A percentile compares a stretch with the other conserved stretches of the same genome.
Conservation (phyloP, 257 asterid species). For the Eustoma russellianum region DNA sequence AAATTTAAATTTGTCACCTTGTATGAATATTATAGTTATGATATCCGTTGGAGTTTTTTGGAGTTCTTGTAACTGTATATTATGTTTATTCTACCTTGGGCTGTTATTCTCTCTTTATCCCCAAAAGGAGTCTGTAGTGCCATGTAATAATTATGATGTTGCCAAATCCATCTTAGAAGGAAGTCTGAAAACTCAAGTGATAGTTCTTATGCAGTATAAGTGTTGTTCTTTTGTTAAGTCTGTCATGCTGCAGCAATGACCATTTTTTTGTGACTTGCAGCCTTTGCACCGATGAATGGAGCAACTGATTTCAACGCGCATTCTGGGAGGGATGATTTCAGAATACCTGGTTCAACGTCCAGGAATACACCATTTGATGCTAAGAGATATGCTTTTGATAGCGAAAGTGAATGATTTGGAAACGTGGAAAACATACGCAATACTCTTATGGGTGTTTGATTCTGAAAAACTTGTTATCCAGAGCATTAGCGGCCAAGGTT, state of each 20-base stretch:
- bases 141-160: neutral
- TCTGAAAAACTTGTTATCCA: too few relatives aligned
- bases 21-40: too few relatives aligned
- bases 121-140: neutral
- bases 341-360: slow-evolving; percentile 25
- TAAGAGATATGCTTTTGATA: slow-evolving; percentile 62
- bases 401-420: slow-evolving; percentile 40
- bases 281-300: slow-evolving; percentile 83
- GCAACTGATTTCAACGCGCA: slow-evolving; percentile 26
- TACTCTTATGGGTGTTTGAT: too few relatives aligned
- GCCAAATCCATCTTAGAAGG: neutral
- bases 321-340: slow-evolving; percentile 30
- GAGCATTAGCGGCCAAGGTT: too few relatives aligned
- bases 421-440: neutral
- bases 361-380: slow-evolving; percentile 62
- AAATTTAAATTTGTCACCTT: too few relatives aligned
- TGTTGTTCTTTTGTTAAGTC: slow-evolving; percentile 6
- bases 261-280: slow-evolving; percentile 30
- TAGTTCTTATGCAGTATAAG: neutral
- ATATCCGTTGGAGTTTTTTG: too few relatives aligned
- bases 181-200: neutral
- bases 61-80: too few relatives aligned
- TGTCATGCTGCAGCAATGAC: neutral
- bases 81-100: too few relatives aligned
- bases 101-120: neutral